Evolutionary conservation across 352 stramenopile species (phyloP), one percentile per base, ranked within the genome.

Genomic region (Phytophthora cryptogea): DNA sequence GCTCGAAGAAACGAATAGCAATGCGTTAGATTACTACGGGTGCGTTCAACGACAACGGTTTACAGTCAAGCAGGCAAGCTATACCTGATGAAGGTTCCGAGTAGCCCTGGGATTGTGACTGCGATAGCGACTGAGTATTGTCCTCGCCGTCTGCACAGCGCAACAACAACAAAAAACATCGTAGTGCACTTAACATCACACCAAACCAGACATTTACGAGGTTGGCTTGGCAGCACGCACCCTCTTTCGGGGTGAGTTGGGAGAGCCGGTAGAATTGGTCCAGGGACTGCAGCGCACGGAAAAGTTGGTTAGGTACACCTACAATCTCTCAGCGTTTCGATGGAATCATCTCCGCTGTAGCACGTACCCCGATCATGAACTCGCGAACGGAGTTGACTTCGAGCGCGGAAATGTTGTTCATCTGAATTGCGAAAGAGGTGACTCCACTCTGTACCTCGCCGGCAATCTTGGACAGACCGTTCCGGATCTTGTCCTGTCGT

Each of bases 401-500:
- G 9, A 96, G 74, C 16, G 84, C 86, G 0, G 79, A 76, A 26
- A 94, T 85, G 52, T 94, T 94, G 78, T 94, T 96, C 84, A 96
- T 90, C 72, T 94, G 72, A 66, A 94, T 87, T 26, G 83, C 86
- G 35, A 82, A 86, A 23, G 86, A 83, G 27, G 83, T 85, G 33
- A 80, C 83, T 14, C 83, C 86, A 36, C 60, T 81, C 54, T 92
- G 78, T 32, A 92, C 83, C 35, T 95, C 86, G 33, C 52, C 81
- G 9, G 83, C 79, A 36, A 96, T 94, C 36, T 83, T 78, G 58
- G 83, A 83, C 20, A 96, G 64, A 92, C 87, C 87, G 35, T 89
- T 89, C 54, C 88, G 86, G 63, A 96, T 95, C 59, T 96, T 95
- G 58, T 95, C 83, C 54, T 96, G 86, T 0, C 88, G 82, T n/a